Evolutionary conservation across 345 rosid species (phyloP), one percentile per base, ranked within the genome.

Genomic region (Salix viminalis): DNA sequence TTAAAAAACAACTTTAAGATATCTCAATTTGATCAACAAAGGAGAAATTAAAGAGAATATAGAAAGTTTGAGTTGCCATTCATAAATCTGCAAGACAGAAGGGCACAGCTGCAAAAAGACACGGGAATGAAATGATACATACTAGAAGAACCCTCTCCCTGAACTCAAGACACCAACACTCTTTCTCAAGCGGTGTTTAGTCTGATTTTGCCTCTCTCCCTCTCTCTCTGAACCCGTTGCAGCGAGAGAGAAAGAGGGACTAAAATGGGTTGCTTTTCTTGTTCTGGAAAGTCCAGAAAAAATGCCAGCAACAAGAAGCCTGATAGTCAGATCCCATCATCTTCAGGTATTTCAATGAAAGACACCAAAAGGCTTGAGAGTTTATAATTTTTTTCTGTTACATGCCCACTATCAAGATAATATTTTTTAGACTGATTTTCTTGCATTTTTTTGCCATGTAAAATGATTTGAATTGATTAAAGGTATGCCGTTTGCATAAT

Each of bases 261-360:
- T 62, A 36, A 72, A 37, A 77, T 77, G 80, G 80, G 80, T 13
- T 72, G 80, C 42, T 77, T 71, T 65, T 71, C 58, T 24, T 77
- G 80, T 54, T 54, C 74, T 69, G 80, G 89, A 72, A 85, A 87
- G 42, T 79, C 90, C 28, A 79, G 52, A 52, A 80, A 86, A 71
- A 76, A 81, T 56, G 78, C 46, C 37, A 58, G 15, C 23, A 83
- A 71, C 70, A 84, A 73, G 76, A 76, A 83, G 81, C 64, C 79
- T 54, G 79, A 76, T 77, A 82, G 83, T 73, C 89, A 84, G 91
- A 88, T 85, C 91, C 86, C 87, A 76, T 86, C 91, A 50, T 79
- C 79, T 82, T 80, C 89, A 65, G 92, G 90, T 88, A 79, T 65
- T 67, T 28, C 48, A n/a, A 23, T 24, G 48, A 44, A 39, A 42